Evolutionary conservation across 2,329 filamentous ascomycete genomes (phyloP).

Genomic region (Zymoseptoria pseudotritici): DNA sequence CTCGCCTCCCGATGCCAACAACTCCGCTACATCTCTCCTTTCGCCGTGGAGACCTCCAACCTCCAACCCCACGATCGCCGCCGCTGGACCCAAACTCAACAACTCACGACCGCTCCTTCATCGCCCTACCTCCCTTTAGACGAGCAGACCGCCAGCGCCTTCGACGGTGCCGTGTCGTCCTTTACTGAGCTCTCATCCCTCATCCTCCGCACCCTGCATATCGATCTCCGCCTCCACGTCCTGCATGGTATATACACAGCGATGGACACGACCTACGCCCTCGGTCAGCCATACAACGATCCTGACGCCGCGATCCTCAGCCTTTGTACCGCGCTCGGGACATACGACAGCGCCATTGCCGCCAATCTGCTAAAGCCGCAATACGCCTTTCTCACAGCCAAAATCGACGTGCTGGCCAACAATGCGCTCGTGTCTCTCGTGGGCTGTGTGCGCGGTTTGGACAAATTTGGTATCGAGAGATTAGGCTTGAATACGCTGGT

Average conservation of each 20-base stretch:
- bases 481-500: conserved; percentile 94
- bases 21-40: conserved; percentile 72
- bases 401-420: conserved; percentile 72
- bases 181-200: conserved; percentile 74
- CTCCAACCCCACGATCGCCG: conserved; percentile 49
- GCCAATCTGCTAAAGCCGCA: conserved; percentile 65
- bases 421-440: conserved; percentile 63
- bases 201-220: conserved; percentile 76
- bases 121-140: conserved; percentile 82
- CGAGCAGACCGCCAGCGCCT: conserved; percentile 73
- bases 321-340: conserved; percentile 76
- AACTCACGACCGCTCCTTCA: conserved; percentile 35
- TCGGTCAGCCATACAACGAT: conserved; percentile 65
- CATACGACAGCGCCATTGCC: conserved; percentile 75
- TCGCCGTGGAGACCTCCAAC: conserved; percentile 59
- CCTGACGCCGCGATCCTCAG: conserved; percentile 73
- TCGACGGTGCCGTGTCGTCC: conserved; percentile 78
- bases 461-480: conserved; percentile 70
- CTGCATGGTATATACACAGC: conserved; percentile 66
- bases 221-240: conserved; percentile 80
- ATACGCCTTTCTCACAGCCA: conserved; percentile 62
- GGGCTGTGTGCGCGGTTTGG: conserved; percentile 72
- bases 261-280: conserved; percentile 41
- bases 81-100: conserved; percentile 59
- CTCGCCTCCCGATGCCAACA: conserved; percentile 74